Percentiles rank a stretch among this genome's conserved stretches.
Evolutionary conservation across 1,139 yeast genomes (phyloP).

Genomic region (Suhomyces atakaporum): DNA sequence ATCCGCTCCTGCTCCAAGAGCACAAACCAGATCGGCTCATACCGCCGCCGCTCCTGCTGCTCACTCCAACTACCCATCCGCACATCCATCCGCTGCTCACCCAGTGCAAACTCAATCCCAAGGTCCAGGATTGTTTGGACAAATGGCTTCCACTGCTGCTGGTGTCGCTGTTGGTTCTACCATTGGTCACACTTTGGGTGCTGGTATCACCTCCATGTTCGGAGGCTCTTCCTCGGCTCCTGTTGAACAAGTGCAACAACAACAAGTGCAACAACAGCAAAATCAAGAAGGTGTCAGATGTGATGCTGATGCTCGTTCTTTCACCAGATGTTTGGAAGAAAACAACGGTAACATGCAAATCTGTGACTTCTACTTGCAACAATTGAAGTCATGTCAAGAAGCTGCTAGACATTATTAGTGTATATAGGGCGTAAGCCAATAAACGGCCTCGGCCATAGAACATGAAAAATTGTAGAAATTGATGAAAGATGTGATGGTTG

Average conservation of each 20-base stretch:
- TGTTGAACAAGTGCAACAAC: slow-evolving; percentile 42
- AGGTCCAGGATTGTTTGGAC: slow-evolving; percentile 87
- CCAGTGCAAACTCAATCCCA: slow-evolving; percentile 48
- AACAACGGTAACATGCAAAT: slow-evolving; percentile 94
- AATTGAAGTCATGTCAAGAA: slow-evolving; percentile 95
- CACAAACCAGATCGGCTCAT: slow-evolving; percentile 72
- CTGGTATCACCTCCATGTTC: slow-evolving; percentile 85
- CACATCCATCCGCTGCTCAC: slow-evolving; percentile 24
- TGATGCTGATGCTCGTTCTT: slow-evolving; percentile 90
- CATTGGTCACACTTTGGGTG: slow-evolving; percentile 94
- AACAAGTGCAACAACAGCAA: slow-evolving; percentile 38
- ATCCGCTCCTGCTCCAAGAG: slow-evolving; percentile 62
- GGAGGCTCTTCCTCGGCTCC: slow-evolving; percentile 71
- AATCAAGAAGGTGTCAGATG: slow-evolving; percentile 62
- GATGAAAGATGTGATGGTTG: too few relatives aligned
- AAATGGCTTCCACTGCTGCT: slow-evolving; percentile 98
- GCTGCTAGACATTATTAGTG: slow-evolving; percentile 77
- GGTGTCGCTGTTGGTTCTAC: slow-evolving; percentile 99
- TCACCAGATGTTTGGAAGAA: slow-evolving; percentile 93
- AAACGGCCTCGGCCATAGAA: not conserved
- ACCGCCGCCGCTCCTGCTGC: slow-evolving; percentile 68
- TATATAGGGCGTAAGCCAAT: not conserved
- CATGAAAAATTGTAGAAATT: too few relatives aligned
- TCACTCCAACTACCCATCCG: slow-evolving; percentile 24
- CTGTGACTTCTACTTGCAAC: slow-evolving; percentile 95